These are phyloP conservation scores for Neonectria magnoliae DNA, from an alignment of 2,329 filamentous ascomycete genomes.

Conservation along the genomic window DNA sequence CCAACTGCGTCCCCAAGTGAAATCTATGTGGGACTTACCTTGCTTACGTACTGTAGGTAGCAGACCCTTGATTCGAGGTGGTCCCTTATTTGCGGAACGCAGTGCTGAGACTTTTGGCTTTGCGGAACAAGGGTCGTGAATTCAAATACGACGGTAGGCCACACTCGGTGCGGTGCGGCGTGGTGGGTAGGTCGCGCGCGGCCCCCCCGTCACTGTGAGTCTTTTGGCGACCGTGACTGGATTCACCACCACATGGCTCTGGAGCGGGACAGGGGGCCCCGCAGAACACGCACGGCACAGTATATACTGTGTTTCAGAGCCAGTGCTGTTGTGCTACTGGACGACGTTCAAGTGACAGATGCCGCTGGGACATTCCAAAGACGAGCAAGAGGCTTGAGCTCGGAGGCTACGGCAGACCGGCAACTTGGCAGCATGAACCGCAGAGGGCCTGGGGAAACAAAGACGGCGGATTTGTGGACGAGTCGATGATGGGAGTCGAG, in stretches of 20 bases:
- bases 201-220: background rate
- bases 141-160: constrained; percentile 2
- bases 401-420: background rate
- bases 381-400: constrained; percentile 1
- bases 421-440: constrained; percentile 10
- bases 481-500: background rate
- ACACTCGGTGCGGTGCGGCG: background rate
- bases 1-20: background rate
- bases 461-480: background rate
- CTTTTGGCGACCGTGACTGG: background rate
- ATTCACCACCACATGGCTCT: constrained; percentile 10
- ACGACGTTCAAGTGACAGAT: background rate
- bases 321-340: background rate
- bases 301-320: background rate
- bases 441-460: background rate
- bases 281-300: background rate
- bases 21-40: background rate
- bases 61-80: constrained; percentile 10
- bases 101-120: background rate
- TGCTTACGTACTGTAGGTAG: no score
- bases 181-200: background rate
- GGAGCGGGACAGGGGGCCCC: background rate
- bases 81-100: background rate
- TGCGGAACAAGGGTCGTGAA: background rate
- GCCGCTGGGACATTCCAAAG: background rate